Conservation (phyloP, 768 basidiomycete genomes). For the Goffeauzyma gilvescens region DNA sequence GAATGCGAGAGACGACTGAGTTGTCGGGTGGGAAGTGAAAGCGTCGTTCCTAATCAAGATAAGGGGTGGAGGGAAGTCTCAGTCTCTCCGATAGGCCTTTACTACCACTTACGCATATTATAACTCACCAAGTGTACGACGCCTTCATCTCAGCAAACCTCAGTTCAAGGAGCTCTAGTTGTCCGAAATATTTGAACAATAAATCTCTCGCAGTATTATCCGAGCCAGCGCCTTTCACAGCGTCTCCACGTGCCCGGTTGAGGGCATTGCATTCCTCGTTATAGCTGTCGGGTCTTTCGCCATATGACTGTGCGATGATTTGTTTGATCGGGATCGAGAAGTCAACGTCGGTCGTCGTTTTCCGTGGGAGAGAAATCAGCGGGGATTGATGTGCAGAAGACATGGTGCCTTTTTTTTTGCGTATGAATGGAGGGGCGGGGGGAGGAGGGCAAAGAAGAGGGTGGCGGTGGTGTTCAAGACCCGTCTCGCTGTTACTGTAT, state of each 20-base stretch:
- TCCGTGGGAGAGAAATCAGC: constrained; percentile 78
- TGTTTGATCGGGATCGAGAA: constrained; percentile 75
- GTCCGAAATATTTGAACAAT: constrained; percentile 97
- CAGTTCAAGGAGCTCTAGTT: constrained; percentile 87
- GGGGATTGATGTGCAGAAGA: constrained; percentile 35
- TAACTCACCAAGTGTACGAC: constrained; percentile 61
- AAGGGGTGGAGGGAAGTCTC: not conserved
- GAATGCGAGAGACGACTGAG: constrained; percentile 88
- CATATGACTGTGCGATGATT: constrained; percentile 77
- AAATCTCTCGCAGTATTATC: constrained; percentile 69
- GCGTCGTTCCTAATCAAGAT: constrained; percentile 52
- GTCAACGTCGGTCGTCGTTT: constrained; percentile 90
- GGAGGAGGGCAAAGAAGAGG: too few species aligned
- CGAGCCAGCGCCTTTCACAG: constrained; percentile 85
- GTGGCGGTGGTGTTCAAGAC: too few species aligned
- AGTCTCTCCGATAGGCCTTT: not conserved
- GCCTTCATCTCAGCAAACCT: constrained; percentile 92
- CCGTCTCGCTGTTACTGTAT: too few species aligned
- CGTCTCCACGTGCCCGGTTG: constrained; percentile 84
- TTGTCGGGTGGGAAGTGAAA: constrained; percentile 80
- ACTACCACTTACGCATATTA: not conserved
- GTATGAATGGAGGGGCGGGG: too few species aligned
- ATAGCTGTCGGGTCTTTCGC: constrained; percentile 80
- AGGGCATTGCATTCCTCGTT: constrained; percentile 61
- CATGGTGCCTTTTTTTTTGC: too few species aligned